A percentile compares a stretch with the other conserved stretches of the same genome.
phyloP scores from a whole-genome alignment of 768 basidiomycete species.

The Leccinum longicurvipes region DNA sequence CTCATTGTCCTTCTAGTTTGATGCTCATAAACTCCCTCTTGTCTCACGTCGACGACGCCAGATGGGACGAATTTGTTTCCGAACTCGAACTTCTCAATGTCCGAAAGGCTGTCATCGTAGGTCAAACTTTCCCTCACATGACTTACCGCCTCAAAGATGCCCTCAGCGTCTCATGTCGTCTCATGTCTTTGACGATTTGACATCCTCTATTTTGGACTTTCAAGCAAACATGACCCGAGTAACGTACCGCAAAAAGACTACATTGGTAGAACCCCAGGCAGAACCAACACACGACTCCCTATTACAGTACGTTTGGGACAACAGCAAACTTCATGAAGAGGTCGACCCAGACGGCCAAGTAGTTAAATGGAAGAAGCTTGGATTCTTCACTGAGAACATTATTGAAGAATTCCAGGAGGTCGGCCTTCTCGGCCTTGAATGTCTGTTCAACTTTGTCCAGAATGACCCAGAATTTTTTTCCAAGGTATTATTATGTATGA shows the following conservation, averaged over 20 bases:
- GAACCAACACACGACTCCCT: conserved; percentile 56
- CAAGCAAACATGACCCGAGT: conserved; percentile 82
- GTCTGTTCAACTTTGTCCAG: conserved; percentile 72
- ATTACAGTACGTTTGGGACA: conserved; percentile 67
- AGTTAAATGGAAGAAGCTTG: conserved; percentile 74
- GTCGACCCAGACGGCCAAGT: conserved; percentile 44
- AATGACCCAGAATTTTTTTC: conserved; percentile 70
- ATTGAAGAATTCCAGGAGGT: conserved; percentile 73
- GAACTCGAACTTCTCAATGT: conserved; percentile 76
- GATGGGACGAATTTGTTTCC: conserved; percentile 76
- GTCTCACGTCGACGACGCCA: conserved; percentile 69
- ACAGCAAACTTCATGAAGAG: conserved; percentile 54
- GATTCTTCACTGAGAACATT: conserved; percentile 74
- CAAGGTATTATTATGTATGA: conserved; percentile 47
- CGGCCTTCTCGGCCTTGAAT: conserved; percentile 79
- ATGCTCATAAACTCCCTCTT: conserved; percentile 87
- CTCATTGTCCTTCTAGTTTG: conserved; percentile 50
- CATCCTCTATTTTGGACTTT: conserved; percentile 83
- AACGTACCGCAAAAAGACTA: conserved; percentile 77
- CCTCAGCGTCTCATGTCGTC: conserved; percentile 76
- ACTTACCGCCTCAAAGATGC: conserved; percentile 9
- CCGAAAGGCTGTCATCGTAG: conserved; percentile 76
- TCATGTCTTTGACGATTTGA: conserved; percentile 76
- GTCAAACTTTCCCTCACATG: conserved; percentile 27
- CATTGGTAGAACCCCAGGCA: conserved; percentile 64